These are phyloP conservation scores for Candida sojae DNA, from an alignment of 1,139 yeast species.

Conservation along the genomic window DNA sequence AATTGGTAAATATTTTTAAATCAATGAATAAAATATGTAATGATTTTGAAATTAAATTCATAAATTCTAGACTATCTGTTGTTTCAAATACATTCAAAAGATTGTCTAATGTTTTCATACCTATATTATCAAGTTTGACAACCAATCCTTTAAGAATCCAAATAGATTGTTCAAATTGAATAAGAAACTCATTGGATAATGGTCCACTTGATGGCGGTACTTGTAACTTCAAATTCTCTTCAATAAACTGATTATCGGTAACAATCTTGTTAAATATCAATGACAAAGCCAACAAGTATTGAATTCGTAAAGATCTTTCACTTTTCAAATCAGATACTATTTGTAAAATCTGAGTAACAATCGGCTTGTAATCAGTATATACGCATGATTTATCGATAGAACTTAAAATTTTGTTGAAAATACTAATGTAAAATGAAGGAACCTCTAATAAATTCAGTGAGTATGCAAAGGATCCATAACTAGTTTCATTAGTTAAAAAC, in stretches of 20 bases:
- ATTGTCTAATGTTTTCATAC: slow-evolving; percentile 38
- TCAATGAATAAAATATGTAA: slow-evolving; percentile 70
- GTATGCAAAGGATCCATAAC: slow-evolving; percentile 9
- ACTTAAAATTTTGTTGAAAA: slow-evolving; percentile 53
- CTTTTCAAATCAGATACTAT: slow-evolving; percentile 16
- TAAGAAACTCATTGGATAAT: slow-evolving; percentile 5
- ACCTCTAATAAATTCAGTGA: slow-evolving; percentile 24
- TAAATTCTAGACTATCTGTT: slow-evolving; percentile 28
- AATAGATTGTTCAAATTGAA: slow-evolving; percentile 51
- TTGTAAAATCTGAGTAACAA: slow-evolving; percentile 20
- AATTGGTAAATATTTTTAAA: slow-evolving; percentile 56
- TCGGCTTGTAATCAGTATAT: slow-evolving; percentile 8
- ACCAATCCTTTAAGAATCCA: slow-evolving; percentile 78
- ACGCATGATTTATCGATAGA: slow-evolving; percentile 43
- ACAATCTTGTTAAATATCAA: slow-evolving; percentile 55
- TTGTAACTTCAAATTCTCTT: background rate
- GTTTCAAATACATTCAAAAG: slow-evolving; percentile 42
- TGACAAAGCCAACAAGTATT: slow-evolving; percentile 61
- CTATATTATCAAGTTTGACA: slow-evolving; percentile 53
- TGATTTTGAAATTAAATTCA: slow-evolving; percentile 44
- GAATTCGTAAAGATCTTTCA: slow-evolving; percentile 43
- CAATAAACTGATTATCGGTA: background rate
- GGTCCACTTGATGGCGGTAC: background rate
- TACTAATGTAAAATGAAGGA: slow-evolving; percentile 44
- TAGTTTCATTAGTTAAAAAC: slow-evolving; percentile 20